phyloP scores from a whole-genome alignment of 345 rosid genomes.

The Populus ilicifolia region DNA sequence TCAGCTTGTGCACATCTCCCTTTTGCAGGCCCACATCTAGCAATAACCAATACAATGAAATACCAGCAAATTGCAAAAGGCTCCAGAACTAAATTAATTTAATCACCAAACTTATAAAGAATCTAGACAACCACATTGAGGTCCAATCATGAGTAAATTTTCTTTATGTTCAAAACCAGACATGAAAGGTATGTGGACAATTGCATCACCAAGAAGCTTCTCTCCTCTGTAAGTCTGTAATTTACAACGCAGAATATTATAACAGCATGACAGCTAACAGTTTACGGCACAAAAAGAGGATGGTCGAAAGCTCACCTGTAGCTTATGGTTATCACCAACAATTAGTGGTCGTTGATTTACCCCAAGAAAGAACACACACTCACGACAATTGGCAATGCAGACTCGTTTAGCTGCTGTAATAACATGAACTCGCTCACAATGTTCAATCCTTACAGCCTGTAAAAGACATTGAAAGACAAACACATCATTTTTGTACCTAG shows the following conservation, averaged over 20 bases:
- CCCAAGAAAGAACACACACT: conserved; percentile 92
- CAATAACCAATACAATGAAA: not conserved
- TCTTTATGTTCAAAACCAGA: not conserved
- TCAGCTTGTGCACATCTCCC: not conserved
- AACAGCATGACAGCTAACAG: not conserved
- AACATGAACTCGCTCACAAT: conserved; percentile 98
- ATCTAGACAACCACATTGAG: not conserved
- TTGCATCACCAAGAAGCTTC: not conserved
- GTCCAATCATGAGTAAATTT: not conserved
- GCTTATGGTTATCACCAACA: conserved; percentile 95
- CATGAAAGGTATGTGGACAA: not conserved
- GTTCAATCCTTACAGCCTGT: conserved; percentile 92
- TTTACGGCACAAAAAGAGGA: not conserved
- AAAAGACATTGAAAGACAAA: conserved; percentile 14
- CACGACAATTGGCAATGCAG: conserved; percentile 95
- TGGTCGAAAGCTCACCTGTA: conserved; percentile 57
- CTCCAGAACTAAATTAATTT: not conserved
- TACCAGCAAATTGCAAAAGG: not conserved
- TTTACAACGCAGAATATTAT: not conserved
- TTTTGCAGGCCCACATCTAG: not conserved
- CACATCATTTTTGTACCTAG: not conserved
- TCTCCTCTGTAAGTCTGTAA: not conserved
- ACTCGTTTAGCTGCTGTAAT: conserved; percentile 81
- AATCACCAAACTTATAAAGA: not conserved
- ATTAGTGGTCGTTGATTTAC: conserved; percentile 98